Percentiles rank a stretch among this genome's conserved stretches.
Evolutionary conservation across 306 rosid species (phyloP).

Genomic region (Sindora glabra): DNA sequence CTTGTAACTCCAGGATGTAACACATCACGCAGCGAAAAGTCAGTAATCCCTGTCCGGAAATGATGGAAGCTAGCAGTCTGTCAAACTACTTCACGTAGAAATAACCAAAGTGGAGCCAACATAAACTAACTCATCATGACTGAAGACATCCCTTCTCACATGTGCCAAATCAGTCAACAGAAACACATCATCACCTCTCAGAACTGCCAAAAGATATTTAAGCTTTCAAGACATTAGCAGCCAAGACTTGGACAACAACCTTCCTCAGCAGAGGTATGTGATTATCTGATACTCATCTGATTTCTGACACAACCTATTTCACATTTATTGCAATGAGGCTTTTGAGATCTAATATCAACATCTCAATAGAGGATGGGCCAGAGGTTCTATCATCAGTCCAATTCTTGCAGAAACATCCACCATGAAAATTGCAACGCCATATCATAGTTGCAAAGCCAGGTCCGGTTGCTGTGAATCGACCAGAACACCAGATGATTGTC

Average conservation of each 20-base stretch:
- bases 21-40: constrained; percentile 9
- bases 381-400: constrained; percentile 13
- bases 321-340: constrained; percentile 7
- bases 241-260: constrained; percentile 14
- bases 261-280: constrained; percentile 4
- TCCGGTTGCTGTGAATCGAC: constrained; percentile 99
- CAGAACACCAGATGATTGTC: constrained; percentile 71
- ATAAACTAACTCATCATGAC: constrained; percentile 21
- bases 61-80: background rate
- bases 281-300: constrained; percentile 11
- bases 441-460: constrained; percentile 89
- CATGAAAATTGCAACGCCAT: constrained; percentile 39
- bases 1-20: constrained; percentile 15
- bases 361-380: constrained; percentile 23
- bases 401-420: constrained; percentile 11
- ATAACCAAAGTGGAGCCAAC: constrained; percentile 8
- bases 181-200: constrained; percentile 12
- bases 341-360: constrained; percentile 16
- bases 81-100: constrained; percentile 12
- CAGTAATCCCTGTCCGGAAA: constrained; percentile 24
- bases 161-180: constrained; percentile 13
- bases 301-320: constrained; percentile 18
- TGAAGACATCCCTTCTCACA: background rate
- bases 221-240: too few species aligned
- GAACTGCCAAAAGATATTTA: too few species aligned